Base-by-base conservation (phyloP, 306 rosid genomes). In the Adenanthera pavonina region DNA sequence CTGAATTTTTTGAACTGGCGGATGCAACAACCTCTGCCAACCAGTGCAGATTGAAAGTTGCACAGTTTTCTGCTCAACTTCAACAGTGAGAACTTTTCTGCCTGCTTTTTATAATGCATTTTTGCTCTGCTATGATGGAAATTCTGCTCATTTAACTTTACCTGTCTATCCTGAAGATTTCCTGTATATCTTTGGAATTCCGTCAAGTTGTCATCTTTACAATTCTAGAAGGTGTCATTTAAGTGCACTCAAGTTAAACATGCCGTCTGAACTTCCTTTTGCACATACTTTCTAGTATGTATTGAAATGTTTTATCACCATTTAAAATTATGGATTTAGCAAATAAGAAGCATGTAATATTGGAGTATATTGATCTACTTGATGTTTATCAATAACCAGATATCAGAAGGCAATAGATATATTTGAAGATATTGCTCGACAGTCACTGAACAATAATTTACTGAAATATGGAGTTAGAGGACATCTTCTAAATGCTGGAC, bases 401-500 rank as follows among this genome's bases (percentile, higher is more conserved):
- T 96, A 91, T 83, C 91, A 84, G 81, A 93, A 91, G 80, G 87
- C 99, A 14, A 90, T 96, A 85, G 83, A 87, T 75, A 91, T 96
- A 78, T 96, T 85, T 78, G 99, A 93, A 86, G 92, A 92, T 85
- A 78, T 93, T 82, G 92, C 98, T 8, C 89, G 87, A 8, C 93
- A 96, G 77, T 92, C 99, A 0, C 89, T 96, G 53, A 88, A 87
- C 82, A 90, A 38, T 76, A 93, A 91, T 85, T 86, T 96, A 86
- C 88, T 93, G 59, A 96, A 93, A 83, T 96, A 96, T 82, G 98
- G 99, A 85, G 99, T 93, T 17, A 96, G 92, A 82, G 99, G 98
- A 43, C 94, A 96, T 87, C 97, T 96, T 86, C 98, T 96, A 43
- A 93, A 91, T 88, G 88, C 97, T 79, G 99, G 99, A 44, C 71